Evolutionary conservation across 352 stramenopile species (phyloP).

Genomic region (Thraustotheca clavata): DNA sequence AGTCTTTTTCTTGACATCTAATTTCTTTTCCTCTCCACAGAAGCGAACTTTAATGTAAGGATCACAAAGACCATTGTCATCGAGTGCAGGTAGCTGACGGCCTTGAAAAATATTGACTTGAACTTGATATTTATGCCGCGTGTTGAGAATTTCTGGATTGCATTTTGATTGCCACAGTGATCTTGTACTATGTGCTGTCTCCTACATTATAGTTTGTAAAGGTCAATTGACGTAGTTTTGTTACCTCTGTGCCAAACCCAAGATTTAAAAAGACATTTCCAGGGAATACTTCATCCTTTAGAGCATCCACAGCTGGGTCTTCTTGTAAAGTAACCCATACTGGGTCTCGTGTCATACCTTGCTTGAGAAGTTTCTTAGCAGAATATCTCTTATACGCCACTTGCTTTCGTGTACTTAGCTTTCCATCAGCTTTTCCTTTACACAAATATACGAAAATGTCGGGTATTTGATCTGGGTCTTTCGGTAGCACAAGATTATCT

Average conservation of each 20-base stretch:
- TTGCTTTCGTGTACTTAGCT: slow-evolving; percentile 29
- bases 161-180: slow-evolving; percentile 23
- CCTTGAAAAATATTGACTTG: slow-evolving; percentile 83
- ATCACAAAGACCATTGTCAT: slow-evolving; percentile 79
- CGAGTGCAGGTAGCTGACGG: slow-evolving; percentile 58
- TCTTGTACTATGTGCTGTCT: slow-evolving; percentile 42
- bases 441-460: slow-evolving; percentile 86
- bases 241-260: slow-evolving; percentile 48
- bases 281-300: slow-evolving; percentile 70
- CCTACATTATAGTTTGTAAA: slow-evolving; percentile 27
- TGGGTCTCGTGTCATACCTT: slow-evolving; percentile 40
- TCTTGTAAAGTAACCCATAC: slow-evolving; percentile 76
- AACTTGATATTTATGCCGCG: slow-evolving; percentile 68
- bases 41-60: slow-evolving; percentile 78
- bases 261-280: slow-evolving; percentile 74
- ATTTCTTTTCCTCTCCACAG: slow-evolving; percentile 75
- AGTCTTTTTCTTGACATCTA: slow-evolving; percentile 67
- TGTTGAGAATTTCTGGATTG: slow-evolving; percentile 56
- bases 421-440: slow-evolving; percentile 46
- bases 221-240: neutral
- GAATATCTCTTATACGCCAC: slow-evolving; percentile 78
- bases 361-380: slow-evolving; percentile 59
- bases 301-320: slow-evolving; percentile 66
- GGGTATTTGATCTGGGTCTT: slow-evolving; percentile 67
- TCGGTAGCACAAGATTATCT: slow-evolving; percentile 61